Evolutionary conservation across 2,329 filamentous ascomycete species (phyloP), one percentile per base, ranked within the genome.

Genomic region (Conoideocrella luteorostrata): DNA sequence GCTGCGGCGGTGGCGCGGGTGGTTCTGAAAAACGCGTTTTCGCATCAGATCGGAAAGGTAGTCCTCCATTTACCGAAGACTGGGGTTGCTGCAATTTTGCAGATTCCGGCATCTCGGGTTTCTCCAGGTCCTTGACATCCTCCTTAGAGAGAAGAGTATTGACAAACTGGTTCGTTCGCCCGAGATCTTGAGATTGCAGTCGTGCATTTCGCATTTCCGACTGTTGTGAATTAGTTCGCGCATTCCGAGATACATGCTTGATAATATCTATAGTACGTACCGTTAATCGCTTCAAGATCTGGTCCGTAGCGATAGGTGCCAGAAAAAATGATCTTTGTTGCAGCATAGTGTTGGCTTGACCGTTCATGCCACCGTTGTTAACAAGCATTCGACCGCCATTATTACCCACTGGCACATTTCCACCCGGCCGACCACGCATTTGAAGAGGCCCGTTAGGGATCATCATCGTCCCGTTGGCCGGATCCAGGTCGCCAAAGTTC

Each of bases 161-260:
- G 50, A 97, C 75, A 56, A 93, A 95, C 43, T 89, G 82, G 49
- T 86, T 81, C 2, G 91, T 90, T 44, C 89, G 82, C 28, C 80
- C 77, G 23, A 98, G 75, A 53, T 97, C 91, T 55, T 89, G 84
- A 3, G 86, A 83, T 60, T 97, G 91, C 49, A 95, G 79, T 54
- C 86, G 85, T 32, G 93, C 91, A 55, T 83, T 83, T 60, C 90
- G 88, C 77, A 97, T 88, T 67, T 98, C 93, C 89, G 96, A 37
- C 32, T 44, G 22, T 33, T 12, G 4, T 17, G 6, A 28, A n/a
- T n/a, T 43, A 10, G 30, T 30, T 41, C 26, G 22, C 18, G 30
- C n/a, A 30, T 17, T 28, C 24, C 11, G n/a, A 24, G 12, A 17
- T 22, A n/a, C n/a, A n/a, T 3, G 7, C 5, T 22, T 33, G 15